These are phyloP conservation scores for Hypoxylon crocopeplum DNA, from an alignment of 495 filamentous ascomycete genomes.

Conservation along the genomic window DNA sequence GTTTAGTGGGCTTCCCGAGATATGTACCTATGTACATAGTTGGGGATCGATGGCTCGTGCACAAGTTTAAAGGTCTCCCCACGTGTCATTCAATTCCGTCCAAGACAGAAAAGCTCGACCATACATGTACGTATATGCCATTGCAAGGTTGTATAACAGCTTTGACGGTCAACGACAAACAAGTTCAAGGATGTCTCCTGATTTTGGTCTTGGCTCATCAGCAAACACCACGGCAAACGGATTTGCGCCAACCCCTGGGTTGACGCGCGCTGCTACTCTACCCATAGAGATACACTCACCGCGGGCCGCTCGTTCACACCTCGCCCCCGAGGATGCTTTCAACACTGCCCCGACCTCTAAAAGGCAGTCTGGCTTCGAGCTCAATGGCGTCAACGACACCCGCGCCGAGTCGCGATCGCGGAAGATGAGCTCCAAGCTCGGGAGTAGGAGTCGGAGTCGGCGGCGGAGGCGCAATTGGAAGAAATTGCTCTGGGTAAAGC, in stretches of 20 bases:
- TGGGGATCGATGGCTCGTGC: no score
- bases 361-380: conserved; percentile 54
- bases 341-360: conserved; percentile 64
- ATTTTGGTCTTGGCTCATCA: conserved; percentile 7
- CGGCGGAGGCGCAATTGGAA: conserved; percentile 79
- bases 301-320: conserved; percentile 58
- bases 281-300: conserved; percentile 44
- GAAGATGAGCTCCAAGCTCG: conserved; percentile 42
- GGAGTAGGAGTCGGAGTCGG: conserved; percentile 62
- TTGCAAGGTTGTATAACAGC: no score
- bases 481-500: conserved; percentile 97
- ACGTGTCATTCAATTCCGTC: no score
- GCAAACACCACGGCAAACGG: neutral
- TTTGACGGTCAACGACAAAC: neutral
- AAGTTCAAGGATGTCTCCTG: conserved; percentile 12
- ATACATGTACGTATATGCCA: no score
- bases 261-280: conserved; percentile 51
- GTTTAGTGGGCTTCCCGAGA: no score
- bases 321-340: conserved; percentile 87
- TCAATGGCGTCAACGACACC: conserved; percentile 42
- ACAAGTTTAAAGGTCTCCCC: no score
- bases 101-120: no score
- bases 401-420: conserved; percentile 55
- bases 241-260: conserved; percentile 17
- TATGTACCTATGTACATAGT: no score